phyloP scores from a whole-genome alignment of 345 rosid genomes.

The Eucalyptus guilfoylei region DNA sequence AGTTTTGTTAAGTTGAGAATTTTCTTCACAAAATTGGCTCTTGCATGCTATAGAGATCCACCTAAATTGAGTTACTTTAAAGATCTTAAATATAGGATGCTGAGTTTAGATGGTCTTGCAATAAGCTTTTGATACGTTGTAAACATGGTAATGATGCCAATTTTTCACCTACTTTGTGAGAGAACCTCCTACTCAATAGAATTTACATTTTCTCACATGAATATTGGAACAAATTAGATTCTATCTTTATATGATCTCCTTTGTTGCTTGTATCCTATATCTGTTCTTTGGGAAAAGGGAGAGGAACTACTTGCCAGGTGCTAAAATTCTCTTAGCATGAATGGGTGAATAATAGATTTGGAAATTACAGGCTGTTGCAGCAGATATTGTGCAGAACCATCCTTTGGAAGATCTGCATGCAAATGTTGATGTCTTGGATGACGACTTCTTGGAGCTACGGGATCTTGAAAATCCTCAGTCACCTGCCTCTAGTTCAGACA shows the following conservation, averaged over 20 bases:
- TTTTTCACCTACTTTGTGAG: background rate
- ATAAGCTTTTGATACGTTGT: background rate
- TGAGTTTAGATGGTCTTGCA: background rate
- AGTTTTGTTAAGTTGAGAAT: background rate
- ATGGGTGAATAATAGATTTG: background rate
- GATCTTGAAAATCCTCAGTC: conserved; percentile 30
- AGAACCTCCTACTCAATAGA: background rate
- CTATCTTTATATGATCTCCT: background rate
- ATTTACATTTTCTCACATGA: background rate
- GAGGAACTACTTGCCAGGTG: background rate
- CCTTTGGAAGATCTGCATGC: conserved; percentile 1
- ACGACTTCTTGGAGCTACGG: conserved; percentile 28
- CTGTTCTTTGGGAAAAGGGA: background rate
- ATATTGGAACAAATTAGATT: background rate
- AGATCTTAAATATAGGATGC: background rate
- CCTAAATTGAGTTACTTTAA: background rate
- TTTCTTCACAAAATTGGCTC: background rate
- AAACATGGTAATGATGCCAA: background rate
- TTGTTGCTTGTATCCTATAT: background rate
- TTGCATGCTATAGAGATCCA: background rate
- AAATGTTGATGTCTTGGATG: conserved; percentile 1
- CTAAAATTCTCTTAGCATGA: background rate
- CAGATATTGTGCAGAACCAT: conserved; percentile 1
- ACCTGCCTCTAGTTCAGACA: conserved; percentile 34
- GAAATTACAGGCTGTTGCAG: background rate